Percentiles rank a stretch among this genome's conserved stretches.
phyloP scores from a whole-genome alignment of 2,329 filamentous ascomycete genomes.

The Trichophyton simii region DNA sequence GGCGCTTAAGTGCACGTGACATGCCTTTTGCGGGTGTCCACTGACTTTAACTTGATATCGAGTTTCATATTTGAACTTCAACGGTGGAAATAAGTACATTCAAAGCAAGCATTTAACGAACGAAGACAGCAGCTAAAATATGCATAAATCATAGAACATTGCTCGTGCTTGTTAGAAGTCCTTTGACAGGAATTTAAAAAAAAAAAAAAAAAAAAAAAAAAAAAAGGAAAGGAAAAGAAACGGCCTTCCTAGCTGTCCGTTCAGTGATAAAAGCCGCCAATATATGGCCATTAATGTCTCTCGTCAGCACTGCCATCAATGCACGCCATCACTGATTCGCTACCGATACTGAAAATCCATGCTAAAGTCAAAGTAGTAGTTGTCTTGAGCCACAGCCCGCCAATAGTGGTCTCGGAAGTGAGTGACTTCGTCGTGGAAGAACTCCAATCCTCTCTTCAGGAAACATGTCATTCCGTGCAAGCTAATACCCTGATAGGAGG shows the following conservation, averaged over 20 bases:
- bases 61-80: not conserved
- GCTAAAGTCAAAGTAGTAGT: not conserved
- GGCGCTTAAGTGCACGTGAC: not conserved
- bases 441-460: constrained; percentile 17
- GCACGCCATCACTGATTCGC: not conserved
- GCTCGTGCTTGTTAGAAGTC: not conserved
- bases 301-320: not conserved
- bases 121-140: not conserved
- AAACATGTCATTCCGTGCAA: constrained; percentile 17
- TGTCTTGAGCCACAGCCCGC: constrained; percentile 2
- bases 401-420: constrained; percentile 17
- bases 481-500: constrained; percentile 15
- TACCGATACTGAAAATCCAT: not conserved
- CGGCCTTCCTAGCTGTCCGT: not conserved
- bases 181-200: not conserved
- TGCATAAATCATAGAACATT: not conserved
- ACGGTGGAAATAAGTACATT: no score
- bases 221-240: no score
- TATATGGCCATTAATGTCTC: not conserved
- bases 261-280: not conserved
- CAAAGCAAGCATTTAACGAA: no score
- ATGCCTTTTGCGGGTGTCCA: no score
- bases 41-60: no score
- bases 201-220: not conserved
- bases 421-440: constrained; percentile 22